phyloP scores from a whole-genome alignment of 768 basidiomycete species.

The Boletus rex-veris region DNA sequence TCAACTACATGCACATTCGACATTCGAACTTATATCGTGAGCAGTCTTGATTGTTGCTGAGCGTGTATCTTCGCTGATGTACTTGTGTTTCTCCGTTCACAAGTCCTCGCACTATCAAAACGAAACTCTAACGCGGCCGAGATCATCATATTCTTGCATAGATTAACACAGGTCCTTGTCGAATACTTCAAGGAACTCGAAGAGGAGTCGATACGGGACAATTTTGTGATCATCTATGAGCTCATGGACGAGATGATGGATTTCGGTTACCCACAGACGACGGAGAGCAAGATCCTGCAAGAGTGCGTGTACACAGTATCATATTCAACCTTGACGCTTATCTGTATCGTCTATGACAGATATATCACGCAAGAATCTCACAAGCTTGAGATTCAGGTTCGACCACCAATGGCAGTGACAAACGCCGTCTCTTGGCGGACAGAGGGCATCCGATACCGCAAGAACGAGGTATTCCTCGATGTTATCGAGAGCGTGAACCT shows the following conservation, averaged over 20 bases:
- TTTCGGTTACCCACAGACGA: slow-evolving; percentile 98
- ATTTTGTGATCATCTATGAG: slow-evolving; percentile 99
- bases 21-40: slow-evolving; percentile 95
- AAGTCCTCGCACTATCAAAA: slow-evolving; percentile 94
- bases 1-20: slow-evolving; percentile 98
- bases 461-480: slow-evolving; percentile 99
- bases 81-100: neutral
- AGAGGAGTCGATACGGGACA: slow-evolving; percentile 98
- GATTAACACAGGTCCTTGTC: slow-evolving; percentile 85
- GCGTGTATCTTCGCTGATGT: neutral
- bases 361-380: slow-evolving; percentile 99
- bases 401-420: slow-evolving; percentile 95
- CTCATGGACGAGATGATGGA: slow-evolving; percentile 99
- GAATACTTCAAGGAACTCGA: slow-evolving; percentile 99
- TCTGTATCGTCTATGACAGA: slow-evolving; percentile 34
- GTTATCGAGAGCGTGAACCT: slow-evolving; percentile 98
- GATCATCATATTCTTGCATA: slow-evolving; percentile 94
- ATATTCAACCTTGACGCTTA: neutral
- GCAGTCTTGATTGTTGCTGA: slow-evolving; percentile 20
- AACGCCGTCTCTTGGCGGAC: slow-evolving; percentile 99
- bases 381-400: slow-evolving; percentile 89
- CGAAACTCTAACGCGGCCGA: slow-evolving; percentile 95
- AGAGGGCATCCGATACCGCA: slow-evolving; percentile 94
- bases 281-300: slow-evolving; percentile 98
- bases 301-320: slow-evolving; percentile 53